Evolutionary conservation across 1,139 yeast species (phyloP), one percentile per base, ranked within the genome.

Genomic region (Wickerhamomyces sp.): DNA sequence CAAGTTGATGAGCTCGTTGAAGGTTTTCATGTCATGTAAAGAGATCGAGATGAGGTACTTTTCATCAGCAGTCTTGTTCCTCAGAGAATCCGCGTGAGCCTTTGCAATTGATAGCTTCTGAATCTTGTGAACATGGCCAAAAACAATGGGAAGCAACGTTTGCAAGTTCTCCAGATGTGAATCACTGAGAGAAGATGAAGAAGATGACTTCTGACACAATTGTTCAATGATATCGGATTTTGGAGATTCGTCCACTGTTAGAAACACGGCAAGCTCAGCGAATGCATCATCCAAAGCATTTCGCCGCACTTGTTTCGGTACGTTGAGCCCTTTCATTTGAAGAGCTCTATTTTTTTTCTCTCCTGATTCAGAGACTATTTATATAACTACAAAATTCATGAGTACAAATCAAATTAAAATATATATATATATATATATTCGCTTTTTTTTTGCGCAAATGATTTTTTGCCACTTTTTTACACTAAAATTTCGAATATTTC

Each of bases 21-120:
- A 76, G 3, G 78, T 74, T 55, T 80, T 82, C 68, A 90, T 78
- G 56, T 90, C 97, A 54, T 87, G 90, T 10, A 90, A 66, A 0
- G 97, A 86, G 14, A 90, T 81, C 7, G 83, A 68, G 16, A 90
- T 73, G 38, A 85, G 58, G 35, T 73, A 60, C 7, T 68, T 55
- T 36, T 67, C 58, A 36, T 50, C 56, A 12, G 45, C 47, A 3
- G 20, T 14, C 9, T 30, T 13, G 12, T 33, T 27, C 8, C 27
- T 22, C 17, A 20, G 9, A 20, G 25, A 29, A 15, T 40, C 40
- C 19, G 29, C 26, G 12, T 22, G 15, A 4, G 40, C 14, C 20
- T 22, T 33, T 6, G 28, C 31, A 2, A 44, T 29, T 3, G 53
- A 47, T 2, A 46, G 35, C 7, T 14, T 21, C 34, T 51, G 55